These are phyloP conservation scores for Dorcoceras hygrometricum DNA, from an alignment of 257 asterid species.

Conservation along the genomic window DNA sequence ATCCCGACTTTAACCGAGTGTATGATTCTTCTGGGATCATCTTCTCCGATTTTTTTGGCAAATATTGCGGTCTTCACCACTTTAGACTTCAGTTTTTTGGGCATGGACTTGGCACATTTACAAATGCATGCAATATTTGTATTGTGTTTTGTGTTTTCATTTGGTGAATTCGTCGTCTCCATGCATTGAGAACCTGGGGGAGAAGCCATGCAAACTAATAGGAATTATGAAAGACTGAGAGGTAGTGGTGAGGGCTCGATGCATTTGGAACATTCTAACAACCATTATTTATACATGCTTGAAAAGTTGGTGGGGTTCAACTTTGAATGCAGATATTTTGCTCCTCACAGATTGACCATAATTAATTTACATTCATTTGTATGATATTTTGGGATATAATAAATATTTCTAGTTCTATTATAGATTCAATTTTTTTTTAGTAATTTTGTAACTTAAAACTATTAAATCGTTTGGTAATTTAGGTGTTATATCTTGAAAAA, in stretches of 20 bases:
- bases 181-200: not conserved
- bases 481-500: not conserved
- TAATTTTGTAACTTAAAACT: not conserved
- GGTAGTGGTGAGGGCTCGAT: not conserved
- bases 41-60: constrained; percentile 25
- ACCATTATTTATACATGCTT: not conserved
- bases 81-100: constrained; percentile 9
- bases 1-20: constrained; percentile 36
- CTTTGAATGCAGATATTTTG: not conserved
- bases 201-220: not conserved
- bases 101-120: constrained; percentile 15
- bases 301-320: constrained; percentile 2
- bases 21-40: constrained; percentile 37
- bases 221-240: not conserved
- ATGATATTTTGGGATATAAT: not conserved
- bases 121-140: not conserved
- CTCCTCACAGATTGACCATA: not conserved
- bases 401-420: too few species aligned
- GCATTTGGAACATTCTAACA: constrained; percentile 12
- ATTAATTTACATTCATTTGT: not conserved
- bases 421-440: too few species aligned
- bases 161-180: constrained; percentile 23
- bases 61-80: not conserved
- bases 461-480: too few species aligned
- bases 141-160: constrained; percentile 15